Evolutionary conservation across 192 early-diverging fungal species (phyloP).

Genomic region (Chytriomyces sp.): DNA sequence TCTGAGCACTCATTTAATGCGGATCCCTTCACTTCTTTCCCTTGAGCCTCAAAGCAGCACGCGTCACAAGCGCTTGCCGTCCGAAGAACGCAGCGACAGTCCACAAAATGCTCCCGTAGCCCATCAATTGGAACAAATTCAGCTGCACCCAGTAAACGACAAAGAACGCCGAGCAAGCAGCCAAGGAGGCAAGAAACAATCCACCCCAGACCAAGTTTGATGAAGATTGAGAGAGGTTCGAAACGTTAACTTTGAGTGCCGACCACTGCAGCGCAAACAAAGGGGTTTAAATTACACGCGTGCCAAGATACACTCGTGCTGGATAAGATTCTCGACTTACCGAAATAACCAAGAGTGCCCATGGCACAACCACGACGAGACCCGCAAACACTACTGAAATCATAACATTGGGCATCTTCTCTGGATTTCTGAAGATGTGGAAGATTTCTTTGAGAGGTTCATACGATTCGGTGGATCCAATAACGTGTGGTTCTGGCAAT

Average conservation of each 20-base stretch:
- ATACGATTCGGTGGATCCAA: constrained; percentile 30
- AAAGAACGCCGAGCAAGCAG: constrained; percentile 39
- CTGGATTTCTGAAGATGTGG: constrained; percentile 42
- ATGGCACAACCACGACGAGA: constrained; percentile 41
- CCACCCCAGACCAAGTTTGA: constrained; percentile 41
- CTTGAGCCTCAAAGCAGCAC: constrained; percentile 27
- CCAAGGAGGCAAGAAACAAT: constrained; percentile 41
- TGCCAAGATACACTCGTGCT: background rate
- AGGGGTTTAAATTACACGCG: background rate
- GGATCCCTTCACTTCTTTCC: constrained; percentile 12
- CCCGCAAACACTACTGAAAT: constrained; percentile 42
- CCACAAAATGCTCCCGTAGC: constrained; percentile 46
- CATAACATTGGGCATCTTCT: constrained; percentile 39
- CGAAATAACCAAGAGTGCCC: constrained; percentile 46
- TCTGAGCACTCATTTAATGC: too few relatives aligned
- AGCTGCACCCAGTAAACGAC: constrained; percentile 48
- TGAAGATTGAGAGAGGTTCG: constrained; percentile 34
- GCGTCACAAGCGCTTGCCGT: constrained; percentile 47
- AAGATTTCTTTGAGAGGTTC: constrained; percentile 38
- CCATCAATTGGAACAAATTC: constrained; percentile 57
- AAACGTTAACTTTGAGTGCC: constrained; percentile 46
- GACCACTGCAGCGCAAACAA: constrained; percentile 38
- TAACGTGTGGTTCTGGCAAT: background rate
- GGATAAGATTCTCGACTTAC: constrained; percentile 28
- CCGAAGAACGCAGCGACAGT: constrained; percentile 44